Conservation (phyloP, 441 rosid species). For the Erodium moschatum region DNA sequence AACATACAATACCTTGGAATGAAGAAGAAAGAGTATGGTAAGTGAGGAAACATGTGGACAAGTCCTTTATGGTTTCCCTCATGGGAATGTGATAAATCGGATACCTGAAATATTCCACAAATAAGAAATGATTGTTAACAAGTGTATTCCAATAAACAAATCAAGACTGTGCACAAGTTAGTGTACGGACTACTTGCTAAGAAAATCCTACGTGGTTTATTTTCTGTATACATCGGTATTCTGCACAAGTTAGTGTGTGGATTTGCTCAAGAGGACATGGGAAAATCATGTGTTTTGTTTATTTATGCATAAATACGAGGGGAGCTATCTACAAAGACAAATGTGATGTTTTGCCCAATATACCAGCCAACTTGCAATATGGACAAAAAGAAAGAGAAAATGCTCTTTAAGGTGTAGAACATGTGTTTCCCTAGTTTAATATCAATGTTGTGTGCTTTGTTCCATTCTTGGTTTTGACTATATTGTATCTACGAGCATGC, state of each 20-base stretch:
- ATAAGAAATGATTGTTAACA: too few relatives aligned
- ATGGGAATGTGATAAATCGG: slow-evolving; percentile 2
- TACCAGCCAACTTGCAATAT: not conserved
- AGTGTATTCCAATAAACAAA: too few relatives aligned
- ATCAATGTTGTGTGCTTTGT: not conserved
- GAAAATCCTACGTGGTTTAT: too few relatives aligned
- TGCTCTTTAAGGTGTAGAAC: not conserved
- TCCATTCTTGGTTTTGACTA: not conserved
- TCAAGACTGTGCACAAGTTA: not conserved
- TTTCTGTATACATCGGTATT: too few relatives aligned
- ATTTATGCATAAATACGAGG: too few relatives aligned
- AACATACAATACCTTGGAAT: slow-evolving; percentile 2
- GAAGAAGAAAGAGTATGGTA: slow-evolving; percentile 2
- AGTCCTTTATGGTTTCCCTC: not conserved
- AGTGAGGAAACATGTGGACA: slow-evolving; percentile 2
- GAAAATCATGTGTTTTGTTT: too few relatives aligned
- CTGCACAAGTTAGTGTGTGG: too few relatives aligned
- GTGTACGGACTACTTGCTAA: not conserved
- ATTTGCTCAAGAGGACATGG: too few relatives aligned
- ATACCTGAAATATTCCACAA: not conserved
- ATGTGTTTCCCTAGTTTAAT: too few relatives aligned
- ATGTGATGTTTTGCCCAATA: not conserved
- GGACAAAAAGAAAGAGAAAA: not conserved
- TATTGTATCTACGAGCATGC: not conserved
- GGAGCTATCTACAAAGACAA: not conserved